Conservation (phyloP, 306 rosid species). For the Quercus aquifolioides region DNA sequence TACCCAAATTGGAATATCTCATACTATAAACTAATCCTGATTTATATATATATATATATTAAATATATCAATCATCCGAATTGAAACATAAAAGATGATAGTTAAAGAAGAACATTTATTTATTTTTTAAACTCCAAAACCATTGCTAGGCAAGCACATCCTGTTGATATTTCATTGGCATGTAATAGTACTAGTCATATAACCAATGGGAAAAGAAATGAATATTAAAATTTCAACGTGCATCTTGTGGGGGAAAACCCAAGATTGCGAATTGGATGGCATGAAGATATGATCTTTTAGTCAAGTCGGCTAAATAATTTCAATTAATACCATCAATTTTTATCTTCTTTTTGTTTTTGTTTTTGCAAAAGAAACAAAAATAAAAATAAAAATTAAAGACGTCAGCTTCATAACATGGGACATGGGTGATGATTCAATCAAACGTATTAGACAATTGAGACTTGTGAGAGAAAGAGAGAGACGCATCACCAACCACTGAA, state of each 20-base stretch:
- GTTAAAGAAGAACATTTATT: too few species aligned
- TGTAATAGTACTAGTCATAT: neutral
- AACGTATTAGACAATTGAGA: too few species aligned
- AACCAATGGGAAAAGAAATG: neutral
- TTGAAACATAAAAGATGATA: too few species aligned
- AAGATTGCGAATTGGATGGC: neutral
- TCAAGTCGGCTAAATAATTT: neutral
- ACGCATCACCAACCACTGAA: conserved; percentile 23
- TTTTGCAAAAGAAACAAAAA: too few species aligned
- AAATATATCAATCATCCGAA: too few species aligned
- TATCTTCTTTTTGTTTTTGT: neutral
- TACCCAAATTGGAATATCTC: neutral
- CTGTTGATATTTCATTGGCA: neutral
- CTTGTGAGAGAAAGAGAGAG: conserved; percentile 17
- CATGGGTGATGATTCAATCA: neutral
- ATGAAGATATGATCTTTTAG: neutral
- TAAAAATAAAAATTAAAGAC: neutral
- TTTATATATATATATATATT: neutral
- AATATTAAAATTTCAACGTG: neutral
- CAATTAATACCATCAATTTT: neutral
- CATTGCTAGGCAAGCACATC: neutral
- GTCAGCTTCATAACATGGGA: neutral
- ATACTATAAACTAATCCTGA: neutral
- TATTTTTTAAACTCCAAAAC: neutral
- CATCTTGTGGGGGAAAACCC: neutral